Evolutionary conservation across 2,329 filamentous ascomycete genomes (phyloP).

Genomic region (Orbilia javanica): DNA sequence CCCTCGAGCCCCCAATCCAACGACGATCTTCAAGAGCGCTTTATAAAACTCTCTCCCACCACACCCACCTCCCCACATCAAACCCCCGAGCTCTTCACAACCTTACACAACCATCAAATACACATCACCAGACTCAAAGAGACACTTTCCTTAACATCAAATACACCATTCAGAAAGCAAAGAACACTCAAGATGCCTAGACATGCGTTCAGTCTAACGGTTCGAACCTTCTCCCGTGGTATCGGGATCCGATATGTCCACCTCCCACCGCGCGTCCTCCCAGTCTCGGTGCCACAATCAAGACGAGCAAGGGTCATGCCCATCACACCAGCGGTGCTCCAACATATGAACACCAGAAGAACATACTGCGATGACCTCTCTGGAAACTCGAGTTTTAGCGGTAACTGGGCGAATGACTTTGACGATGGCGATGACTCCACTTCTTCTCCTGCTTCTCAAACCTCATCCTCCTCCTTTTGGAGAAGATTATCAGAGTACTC

Average conservation of each 20-base stretch:
- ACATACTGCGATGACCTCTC: conserved; percentile 11
- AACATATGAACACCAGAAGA: neutral
- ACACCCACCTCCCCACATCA: neutral
- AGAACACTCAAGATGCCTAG: conserved; percentile 11
- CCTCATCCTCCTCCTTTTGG: conserved; percentile 31
- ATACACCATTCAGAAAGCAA: neutral
- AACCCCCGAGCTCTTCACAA: neutral
- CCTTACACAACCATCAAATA: neutral
- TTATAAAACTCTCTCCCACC: neutral
- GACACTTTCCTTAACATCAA: conserved; percentile 1
- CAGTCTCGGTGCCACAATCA: neutral
- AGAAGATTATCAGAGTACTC: conserved; percentile 17
- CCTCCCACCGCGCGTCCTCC: conserved; percentile 31
- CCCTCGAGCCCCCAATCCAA: neutral
- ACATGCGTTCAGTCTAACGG: conserved; percentile 1
- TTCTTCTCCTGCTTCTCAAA: neutral
- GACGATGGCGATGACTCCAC: neutral
- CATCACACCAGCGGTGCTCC: neutral
- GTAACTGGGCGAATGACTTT: conserved; percentile 2
- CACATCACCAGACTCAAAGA: neutral
- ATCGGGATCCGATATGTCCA: conserved; percentile 24
- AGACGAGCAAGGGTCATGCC: conserved; percentile 1
- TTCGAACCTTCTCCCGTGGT: conserved; percentile 18
- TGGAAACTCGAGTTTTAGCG: conserved; percentile 13
- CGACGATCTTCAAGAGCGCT: neutral